Percentiles rank a stretch among this genome's conserved stretches.
Conservation (phyloP, 257 asterid species). For the Catharanthus roseus region DNA sequence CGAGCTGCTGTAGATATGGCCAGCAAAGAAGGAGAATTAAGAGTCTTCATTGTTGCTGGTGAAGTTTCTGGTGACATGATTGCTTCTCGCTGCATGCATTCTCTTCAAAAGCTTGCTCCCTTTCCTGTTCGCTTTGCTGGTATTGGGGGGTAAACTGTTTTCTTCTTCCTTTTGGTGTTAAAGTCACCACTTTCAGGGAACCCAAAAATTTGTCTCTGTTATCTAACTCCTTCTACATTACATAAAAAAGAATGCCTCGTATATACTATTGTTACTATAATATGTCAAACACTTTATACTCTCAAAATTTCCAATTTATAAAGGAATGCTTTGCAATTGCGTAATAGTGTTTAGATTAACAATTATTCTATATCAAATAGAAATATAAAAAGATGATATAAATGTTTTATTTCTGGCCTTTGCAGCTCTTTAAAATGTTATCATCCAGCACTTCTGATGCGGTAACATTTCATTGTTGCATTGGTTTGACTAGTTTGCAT, state of each 20-base stretch:
- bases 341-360: background rate
- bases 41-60: conserved; percentile 92
- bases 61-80: conserved; percentile 95
- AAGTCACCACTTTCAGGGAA: background rate
- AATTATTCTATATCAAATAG: background rate
- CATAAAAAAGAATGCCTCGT: background rate
- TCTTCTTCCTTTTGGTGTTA: background rate
- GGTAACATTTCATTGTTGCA: background rate
- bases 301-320: background rate
- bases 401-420: background rate
- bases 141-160: conserved; percentile 71
- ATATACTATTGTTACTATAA: background rate
- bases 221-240: background rate
- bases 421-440: background rate
- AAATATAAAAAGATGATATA: background rate
- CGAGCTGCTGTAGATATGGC: conserved; percentile 46
- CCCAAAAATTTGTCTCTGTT: background rate
- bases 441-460: background rate
- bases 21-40: conserved; percentile 72
- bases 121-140: conserved; percentile 73
- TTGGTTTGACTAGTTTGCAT: background rate
- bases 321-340: background rate
- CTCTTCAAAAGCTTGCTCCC: conserved; percentile 61
- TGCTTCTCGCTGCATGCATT: conserved; percentile 74
- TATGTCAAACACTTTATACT: background rate